Evolutionary conservation across 1,284 basidiomycete species (phyloP).

Genomic region (Rugiboletus extremiorientalis): DNA sequence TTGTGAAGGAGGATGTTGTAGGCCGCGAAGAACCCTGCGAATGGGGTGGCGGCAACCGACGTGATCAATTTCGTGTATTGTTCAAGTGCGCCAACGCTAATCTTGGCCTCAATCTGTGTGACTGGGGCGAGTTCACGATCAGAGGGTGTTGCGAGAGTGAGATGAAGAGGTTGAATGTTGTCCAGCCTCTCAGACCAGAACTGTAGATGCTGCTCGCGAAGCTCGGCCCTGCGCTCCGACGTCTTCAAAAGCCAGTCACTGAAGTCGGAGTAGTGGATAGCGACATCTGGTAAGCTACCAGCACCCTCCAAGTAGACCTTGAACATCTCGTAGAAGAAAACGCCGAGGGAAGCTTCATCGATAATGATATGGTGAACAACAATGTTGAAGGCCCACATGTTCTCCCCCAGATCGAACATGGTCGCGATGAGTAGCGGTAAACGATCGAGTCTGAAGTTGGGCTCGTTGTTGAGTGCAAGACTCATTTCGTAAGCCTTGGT

Average conservation of each 20-base stretch:
- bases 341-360: slow-evolving; percentile 26
- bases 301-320: slow-evolving; percentile 25
- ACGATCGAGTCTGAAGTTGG: slow-evolving; percentile 24
- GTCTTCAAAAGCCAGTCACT: slow-evolving; percentile 30
- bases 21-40: slow-evolving; percentile 30
- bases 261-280: slow-evolving; percentile 30
- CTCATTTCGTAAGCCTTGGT: slow-evolving; percentile 31
- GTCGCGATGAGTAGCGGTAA: slow-evolving; percentile 21
- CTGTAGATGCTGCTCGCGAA: slow-evolving; percentile 22
- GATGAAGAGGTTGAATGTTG: slow-evolving; percentile 24
- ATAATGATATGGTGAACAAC: slow-evolving; percentile 29
- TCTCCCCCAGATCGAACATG: slow-evolving; percentile 25
- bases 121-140: slow-evolving; percentile 25
- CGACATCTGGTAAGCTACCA: slow-evolving; percentile 22
- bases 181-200: slow-evolving; percentile 26
- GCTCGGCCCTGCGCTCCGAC: slow-evolving; percentile 23
- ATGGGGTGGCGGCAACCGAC: slow-evolving; percentile 16
- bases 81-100: slow-evolving; percentile 22
- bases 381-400: slow-evolving; percentile 27
- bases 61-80: slow-evolving; percentile 19
- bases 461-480: slow-evolving; percentile 23
- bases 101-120: slow-evolving; percentile 28
- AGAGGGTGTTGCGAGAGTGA: slow-evolving; percentile 27
- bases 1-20: slow-evolving; percentile 31
- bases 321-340: slow-evolving; percentile 32